Conservation (phyloP, 192 early-diverging fungal genomes). For the Umbelopsis sp. region DNA sequence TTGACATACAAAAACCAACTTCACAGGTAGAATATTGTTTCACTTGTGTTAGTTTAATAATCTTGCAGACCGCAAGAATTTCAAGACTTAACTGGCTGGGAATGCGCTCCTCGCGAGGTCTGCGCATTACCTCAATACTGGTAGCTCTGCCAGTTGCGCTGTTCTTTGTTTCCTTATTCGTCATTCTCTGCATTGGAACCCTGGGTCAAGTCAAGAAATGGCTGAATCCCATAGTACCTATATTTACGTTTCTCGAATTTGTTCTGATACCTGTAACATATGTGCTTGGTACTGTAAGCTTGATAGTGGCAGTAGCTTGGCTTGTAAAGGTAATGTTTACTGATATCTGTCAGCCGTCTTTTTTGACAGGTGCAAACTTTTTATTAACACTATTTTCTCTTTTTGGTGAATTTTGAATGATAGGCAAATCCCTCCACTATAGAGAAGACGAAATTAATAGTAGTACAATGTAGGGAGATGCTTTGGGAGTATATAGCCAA, state of each 20-base stretch:
- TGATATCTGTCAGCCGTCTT: no score
- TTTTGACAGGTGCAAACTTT: background rate
- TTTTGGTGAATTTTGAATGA: background rate
- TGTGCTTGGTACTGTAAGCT: background rate
- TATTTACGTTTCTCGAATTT: background rate
- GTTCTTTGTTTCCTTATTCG: constrained; percentile 12
- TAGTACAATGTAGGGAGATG: background rate
- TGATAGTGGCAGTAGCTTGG: background rate
- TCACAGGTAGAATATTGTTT: no score
- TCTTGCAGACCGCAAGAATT: constrained; percentile 17
- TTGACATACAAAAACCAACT: background rate
- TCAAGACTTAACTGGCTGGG: constrained; percentile 6
- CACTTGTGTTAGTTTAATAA: background rate
- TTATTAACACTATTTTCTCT: background rate
- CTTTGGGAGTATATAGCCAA: background rate
- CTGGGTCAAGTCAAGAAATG: constrained; percentile 18
- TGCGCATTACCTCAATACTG: constrained; percentile 24
- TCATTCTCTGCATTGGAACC: constrained; percentile 17
- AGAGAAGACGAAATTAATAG: background rate
- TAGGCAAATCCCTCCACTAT: background rate
- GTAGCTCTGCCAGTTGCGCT: constrained; percentile 12
- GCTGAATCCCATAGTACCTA: constrained; percentile 10
- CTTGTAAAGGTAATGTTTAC: background rate
- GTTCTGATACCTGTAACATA: background rate
- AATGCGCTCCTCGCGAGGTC: constrained; percentile 17